These are phyloP conservation scores for Cladosporium sp. DNA, from an alignment of 2,329 filamentous ascomycete genomes.

Conservation along the genomic window DNA sequence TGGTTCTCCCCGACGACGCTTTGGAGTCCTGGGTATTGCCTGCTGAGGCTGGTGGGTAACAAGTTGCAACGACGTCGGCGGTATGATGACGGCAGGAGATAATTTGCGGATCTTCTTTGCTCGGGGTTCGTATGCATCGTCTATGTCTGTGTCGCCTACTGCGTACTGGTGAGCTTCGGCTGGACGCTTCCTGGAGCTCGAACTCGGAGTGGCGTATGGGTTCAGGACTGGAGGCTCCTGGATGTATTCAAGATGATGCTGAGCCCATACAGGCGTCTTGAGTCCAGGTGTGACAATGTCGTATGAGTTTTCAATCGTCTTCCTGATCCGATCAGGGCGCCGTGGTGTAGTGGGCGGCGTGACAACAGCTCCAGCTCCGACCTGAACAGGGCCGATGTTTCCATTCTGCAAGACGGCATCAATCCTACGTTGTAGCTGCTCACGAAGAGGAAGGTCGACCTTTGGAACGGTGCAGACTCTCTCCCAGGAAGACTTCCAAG, in stretches of 20 bases:
- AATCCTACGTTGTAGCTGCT: not conserved
- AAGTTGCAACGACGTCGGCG: not conserved
- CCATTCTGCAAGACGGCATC: not conserved
- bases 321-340: not conserved
- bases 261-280: too few relatives aligned
- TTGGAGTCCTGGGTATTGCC: not conserved
- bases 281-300: not conserved
- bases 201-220: not conserved
- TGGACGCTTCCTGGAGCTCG: not conserved
- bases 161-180: not conserved
- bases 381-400: not conserved
- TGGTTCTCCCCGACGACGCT: not conserved
- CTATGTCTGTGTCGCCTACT: not conserved
- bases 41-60: not conserved
- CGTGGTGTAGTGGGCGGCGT: not conserved
- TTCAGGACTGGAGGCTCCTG: not conserved
- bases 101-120: not conserved
- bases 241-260: too few relatives aligned
- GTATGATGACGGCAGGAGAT: not conserved
- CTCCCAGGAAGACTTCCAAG: not conserved
- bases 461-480: not conserved
- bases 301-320: not conserved
- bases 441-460: not conserved
- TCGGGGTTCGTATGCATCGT: not conserved
- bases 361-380: not conserved